Base-by-base conservation (phyloP, 768 basidiomycete species). In the Gloeopeniophorella convolvens region DNA sequence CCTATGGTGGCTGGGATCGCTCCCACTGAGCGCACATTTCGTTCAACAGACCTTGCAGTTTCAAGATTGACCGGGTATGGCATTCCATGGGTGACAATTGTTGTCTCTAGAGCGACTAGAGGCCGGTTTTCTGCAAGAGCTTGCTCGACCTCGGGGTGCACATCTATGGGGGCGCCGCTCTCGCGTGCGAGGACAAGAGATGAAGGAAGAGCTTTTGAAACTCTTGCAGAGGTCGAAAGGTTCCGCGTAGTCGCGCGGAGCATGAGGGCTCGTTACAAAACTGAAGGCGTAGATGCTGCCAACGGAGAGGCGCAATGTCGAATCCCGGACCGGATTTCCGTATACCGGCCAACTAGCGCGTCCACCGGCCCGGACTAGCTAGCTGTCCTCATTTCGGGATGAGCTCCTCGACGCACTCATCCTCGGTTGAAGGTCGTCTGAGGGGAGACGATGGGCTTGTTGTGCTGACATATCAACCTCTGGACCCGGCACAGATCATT, bases 1-100 rank as follows among this genome's bases (percentile, higher is more conserved):
- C 84, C 93, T 54, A 98, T 87, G 1, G 93, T 97, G 1, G 95
- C 94, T 6, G 96, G 96, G 20, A 85, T 70, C n/a, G 83, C 80
- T 3, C 87, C 85, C 27, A 79, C 78, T 2, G 75, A 73, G 51
- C 91, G 75, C 26, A 95, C 83, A 42, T 86, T 83, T 6, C 61
- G 63, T 65, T 92, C 90, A 16, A 95, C 72, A 5, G 82, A 81
- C 27, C 70, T 68, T 0, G 90, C 83, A 20, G 86, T 82, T 23
- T 82, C 72, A 5, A 85, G 64, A 61, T 91, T 94, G 31, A 74
- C 72, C 0, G 92, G 92, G 57, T 80, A 80, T 0, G 91, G 89
- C 70, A 95, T 80, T 16, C 92, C 95, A 72, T 97, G 91, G 1
- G 93, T 93, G 51, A 96, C 82, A 45, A 98, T 78, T 1, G 95